These are phyloP conservation scores for Ceratobasidium sp. DNA, from an alignment of 1,284 basidiomycete genomes.

Conservation along the genomic window DNA sequence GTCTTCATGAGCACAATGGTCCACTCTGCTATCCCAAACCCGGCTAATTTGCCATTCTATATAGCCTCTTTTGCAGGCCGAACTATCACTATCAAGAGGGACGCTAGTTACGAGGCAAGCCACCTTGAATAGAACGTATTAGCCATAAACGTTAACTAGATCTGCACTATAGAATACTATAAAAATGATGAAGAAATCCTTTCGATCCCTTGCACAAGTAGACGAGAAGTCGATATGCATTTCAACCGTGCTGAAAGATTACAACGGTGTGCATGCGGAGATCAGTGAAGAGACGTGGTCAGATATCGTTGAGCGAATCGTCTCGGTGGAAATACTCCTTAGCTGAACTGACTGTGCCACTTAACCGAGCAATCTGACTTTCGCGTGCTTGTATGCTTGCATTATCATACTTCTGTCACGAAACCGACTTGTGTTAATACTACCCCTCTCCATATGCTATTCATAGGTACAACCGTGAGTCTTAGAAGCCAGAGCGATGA, in stretches of 20 bases:
- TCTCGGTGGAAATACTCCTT: neutral
- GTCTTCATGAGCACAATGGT: too few species aligned
- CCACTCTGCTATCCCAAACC: too few species aligned
- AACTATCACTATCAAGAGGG: neutral
- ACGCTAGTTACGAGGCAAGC: neutral
- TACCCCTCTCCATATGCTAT: too few species aligned
- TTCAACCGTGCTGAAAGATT: neutral
- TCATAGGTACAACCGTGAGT: too few species aligned
- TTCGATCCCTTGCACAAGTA: neutral
- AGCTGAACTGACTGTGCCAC: too few species aligned
- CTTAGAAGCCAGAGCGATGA: too few species aligned
- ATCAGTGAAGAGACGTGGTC: slow-evolving; percentile 11
- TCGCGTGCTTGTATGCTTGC: too few species aligned
- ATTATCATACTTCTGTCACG: too few species aligned
- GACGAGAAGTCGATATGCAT: neutral
- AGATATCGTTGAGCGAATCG: neutral
- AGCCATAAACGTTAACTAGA: neutral
- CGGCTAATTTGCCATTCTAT: neutral
- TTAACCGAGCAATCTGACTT: too few species aligned
- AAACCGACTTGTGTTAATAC: too few species aligned
- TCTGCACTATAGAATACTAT: neutral
- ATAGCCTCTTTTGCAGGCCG: neutral
- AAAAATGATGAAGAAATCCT: neutral
- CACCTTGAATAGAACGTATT: too few species aligned
- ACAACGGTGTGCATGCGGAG: neutral